These are phyloP conservation scores for Fusarium paranaense DNA, from an alignment of 2,329 filamentous ascomycete genomes.

Conservation along the genomic window DNA sequence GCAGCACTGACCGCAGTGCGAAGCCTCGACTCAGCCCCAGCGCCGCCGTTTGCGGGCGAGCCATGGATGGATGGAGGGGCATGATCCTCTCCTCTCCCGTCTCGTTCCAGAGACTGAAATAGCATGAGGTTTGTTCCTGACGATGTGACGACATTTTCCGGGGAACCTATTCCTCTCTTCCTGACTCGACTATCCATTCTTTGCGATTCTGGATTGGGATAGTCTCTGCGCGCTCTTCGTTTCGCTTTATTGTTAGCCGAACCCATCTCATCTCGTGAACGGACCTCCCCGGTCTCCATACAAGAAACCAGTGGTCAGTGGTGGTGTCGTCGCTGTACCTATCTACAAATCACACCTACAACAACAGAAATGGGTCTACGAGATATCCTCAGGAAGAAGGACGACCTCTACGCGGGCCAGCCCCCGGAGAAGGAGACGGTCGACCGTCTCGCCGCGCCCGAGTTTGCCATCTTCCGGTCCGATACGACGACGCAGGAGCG, in stretches of 20 bases:
- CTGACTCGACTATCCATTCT: neutral
- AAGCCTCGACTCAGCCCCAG: slow-evolving; percentile 45
- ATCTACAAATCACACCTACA: neutral
- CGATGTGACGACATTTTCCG: neutral
- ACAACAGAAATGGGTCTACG: slow-evolving; percentile 60
- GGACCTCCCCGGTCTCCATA: slow-evolving; percentile 3
- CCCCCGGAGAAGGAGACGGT: slow-evolving; percentile 53
- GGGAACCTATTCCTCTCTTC: neutral
- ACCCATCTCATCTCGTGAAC: neutral
- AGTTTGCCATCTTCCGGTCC: slow-evolving; percentile 86
- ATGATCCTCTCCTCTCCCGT: neutral
- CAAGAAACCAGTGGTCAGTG: neutral
- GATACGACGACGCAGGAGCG: slow-evolving; percentile 85
- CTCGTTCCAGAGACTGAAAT: neutral
- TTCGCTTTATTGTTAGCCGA: neutral
- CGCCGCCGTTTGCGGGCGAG: slow-evolving; percentile 28
- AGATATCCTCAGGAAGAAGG: slow-evolving; percentile 67
- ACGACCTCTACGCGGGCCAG: slow-evolving; percentile 53
- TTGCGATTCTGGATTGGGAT: neutral
- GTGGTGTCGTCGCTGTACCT: neutral
- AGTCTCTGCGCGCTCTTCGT: neutral
- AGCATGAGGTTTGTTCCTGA: slow-evolving; percentile 1
- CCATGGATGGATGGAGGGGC: neutral
- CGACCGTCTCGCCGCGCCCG: slow-evolving; percentile 60
- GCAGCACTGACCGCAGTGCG: slow-evolving; percentile 4